Percentiles rank a stretch among this genome's conserved stretches.
These are phyloP conservation scores for Penicillium atrosanguineum DNA, from an alignment of 495 filamentous ascomycete genomes.

Conservation along the genomic window DNA sequence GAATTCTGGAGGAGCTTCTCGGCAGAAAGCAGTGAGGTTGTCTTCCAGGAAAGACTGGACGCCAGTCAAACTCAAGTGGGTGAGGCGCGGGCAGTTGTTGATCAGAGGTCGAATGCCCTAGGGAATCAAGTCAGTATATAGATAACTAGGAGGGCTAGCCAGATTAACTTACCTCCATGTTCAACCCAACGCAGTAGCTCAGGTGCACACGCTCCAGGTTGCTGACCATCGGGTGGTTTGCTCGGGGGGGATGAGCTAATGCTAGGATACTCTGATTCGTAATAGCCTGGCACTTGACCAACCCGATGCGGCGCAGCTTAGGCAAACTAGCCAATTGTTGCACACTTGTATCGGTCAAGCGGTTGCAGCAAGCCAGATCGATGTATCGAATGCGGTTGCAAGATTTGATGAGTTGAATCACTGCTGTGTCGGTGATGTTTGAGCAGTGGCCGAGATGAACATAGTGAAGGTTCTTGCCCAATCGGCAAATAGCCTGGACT, in stretches of 20 bases:
- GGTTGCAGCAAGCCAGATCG: conserved; percentile 91
- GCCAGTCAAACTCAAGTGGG: conserved; percentile 94
- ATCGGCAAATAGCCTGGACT: conserved; percentile 78
- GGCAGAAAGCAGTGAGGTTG: conserved; percentile 78
- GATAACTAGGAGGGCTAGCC: conserved; percentile 1
- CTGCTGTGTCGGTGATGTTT: conserved; percentile 82
- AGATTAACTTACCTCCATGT: conserved; percentile 63
- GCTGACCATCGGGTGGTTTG: conserved; percentile 49
- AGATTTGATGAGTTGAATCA: conserved; percentile 73
- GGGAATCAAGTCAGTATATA: conserved; percentile 15
- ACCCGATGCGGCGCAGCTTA: conserved; percentile 87
- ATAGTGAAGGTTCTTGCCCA: conserved; percentile 95
- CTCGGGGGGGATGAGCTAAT: conserved; percentile 62
- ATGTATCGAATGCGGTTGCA: conserved; percentile 98
- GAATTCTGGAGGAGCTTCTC: conserved; percentile 87
- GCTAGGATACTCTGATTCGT: conserved; percentile 86
- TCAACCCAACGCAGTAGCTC: conserved; percentile 87
- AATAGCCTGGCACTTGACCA: conserved; percentile 90
- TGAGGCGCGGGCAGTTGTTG: conserved; percentile 87
- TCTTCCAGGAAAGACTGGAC: conserved; percentile 74
- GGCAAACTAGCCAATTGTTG: conserved; percentile 79
- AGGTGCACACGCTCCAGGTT: conserved; percentile 90
- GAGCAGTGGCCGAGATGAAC: conserved; percentile 93
- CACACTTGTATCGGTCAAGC: conserved; percentile 86
- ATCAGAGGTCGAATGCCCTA: conserved; percentile 89